phyloP scores from a whole-genome alignment of 2,329 filamentous ascomycete species.

The Pseudogymnoascus sp. region DNA sequence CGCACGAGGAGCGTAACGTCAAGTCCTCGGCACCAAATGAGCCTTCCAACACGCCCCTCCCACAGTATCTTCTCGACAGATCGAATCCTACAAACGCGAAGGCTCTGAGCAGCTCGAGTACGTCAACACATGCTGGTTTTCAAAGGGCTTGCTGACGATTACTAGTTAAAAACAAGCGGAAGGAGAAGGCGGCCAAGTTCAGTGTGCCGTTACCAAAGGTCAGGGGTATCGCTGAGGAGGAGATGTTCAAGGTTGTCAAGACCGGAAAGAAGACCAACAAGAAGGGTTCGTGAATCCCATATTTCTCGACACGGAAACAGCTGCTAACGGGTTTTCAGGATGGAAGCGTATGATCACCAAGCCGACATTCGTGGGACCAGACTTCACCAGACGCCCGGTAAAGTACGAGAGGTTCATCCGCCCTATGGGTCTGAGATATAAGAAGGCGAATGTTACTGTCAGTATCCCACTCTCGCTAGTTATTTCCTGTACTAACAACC shows the following conservation, averaged over 20 bases:
- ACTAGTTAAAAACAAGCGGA: conserved; percentile 74
- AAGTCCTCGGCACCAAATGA: conserved; percentile 70
- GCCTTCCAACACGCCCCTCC: conserved; percentile 64
- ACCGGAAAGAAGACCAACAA: conserved; percentile 86
- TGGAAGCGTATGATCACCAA: conserved; percentile 53
- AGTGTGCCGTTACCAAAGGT: conserved; percentile 86
- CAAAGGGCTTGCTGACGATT: background rate
- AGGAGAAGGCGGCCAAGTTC: conserved; percentile 86
- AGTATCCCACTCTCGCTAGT: conserved; percentile 32
- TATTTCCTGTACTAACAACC: background rate
- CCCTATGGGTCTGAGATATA: conserved; percentile 66
- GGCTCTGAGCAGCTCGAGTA: conserved; percentile 61
- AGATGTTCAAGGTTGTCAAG: conserved; percentile 92
- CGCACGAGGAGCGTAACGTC: conserved; percentile 88
- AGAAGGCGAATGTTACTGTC: conserved; percentile 57
- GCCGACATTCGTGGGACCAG: conserved; percentile 77
- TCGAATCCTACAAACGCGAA: conserved; percentile 44
- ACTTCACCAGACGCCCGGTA: conserved; percentile 78
- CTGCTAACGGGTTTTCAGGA: background rate
- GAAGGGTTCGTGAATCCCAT: conserved; percentile 41
- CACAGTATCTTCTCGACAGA: conserved; percentile 83
- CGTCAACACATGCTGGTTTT: background rate
- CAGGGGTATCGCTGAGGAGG: conserved; percentile 81
- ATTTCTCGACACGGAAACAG: background rate
- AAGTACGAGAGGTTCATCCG: conserved; percentile 62